Evolutionary conservation across 2,329 filamentous ascomycete species (phyloP).

Genomic region (Trichoderma sp.): DNA sequence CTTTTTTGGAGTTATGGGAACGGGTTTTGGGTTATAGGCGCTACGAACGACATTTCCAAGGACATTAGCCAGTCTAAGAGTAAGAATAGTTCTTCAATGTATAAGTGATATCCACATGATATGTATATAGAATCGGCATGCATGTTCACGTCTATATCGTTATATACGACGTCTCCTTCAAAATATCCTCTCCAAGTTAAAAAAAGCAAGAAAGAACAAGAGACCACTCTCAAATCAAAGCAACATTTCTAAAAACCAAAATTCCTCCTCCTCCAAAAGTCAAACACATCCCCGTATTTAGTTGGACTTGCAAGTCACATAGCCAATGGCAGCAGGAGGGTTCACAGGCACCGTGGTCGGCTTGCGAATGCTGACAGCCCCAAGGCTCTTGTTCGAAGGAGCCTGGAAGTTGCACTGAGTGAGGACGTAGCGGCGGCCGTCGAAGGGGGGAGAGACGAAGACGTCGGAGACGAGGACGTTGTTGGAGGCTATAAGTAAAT

Average conservation of each 20-base stretch:
- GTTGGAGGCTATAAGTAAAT: neutral
- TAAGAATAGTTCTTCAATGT: neutral
- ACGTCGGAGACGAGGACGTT: constrained; percentile 8
- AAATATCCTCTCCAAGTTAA: neutral
- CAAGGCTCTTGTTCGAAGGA: constrained; percentile 11
- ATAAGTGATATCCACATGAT: neutral
- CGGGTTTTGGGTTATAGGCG: neutral
- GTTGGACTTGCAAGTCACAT: constrained; percentile 13
- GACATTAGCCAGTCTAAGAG: neutral
- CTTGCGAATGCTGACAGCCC: neutral
- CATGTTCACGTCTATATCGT: neutral
- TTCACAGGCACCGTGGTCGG: constrained; percentile 11
- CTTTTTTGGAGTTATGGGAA: neutral
- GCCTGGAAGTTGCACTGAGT: constrained; percentile 20
- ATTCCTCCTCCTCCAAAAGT: neutral
- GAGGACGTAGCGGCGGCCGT: constrained; percentile 15
- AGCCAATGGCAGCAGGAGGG: constrained; percentile 15
- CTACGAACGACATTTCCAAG: neutral
- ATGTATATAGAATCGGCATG: neutral
- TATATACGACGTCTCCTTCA: neutral
- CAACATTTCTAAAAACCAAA: neutral
- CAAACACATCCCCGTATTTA: neutral
- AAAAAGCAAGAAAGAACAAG: neutral
- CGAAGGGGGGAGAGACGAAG: constrained; percentile 19
- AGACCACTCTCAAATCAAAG: neutral